Evolutionary conservation across 1,139 yeast species (phyloP).

Genomic region (Magnusiomyces sp.): DNA sequence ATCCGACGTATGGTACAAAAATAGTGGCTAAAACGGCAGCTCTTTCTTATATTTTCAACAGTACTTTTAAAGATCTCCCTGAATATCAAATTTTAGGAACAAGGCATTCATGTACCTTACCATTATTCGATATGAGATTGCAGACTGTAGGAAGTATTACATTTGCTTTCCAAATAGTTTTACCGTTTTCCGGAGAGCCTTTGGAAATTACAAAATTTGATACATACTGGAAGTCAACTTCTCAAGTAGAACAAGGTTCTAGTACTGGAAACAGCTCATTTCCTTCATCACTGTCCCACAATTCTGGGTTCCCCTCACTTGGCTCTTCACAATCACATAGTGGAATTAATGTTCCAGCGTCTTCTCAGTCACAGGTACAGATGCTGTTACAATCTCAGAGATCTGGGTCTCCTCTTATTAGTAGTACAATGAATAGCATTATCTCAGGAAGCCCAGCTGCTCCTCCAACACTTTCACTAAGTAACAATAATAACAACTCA

Average conservation of each 20-base stretch:
- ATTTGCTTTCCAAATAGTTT: slow-evolving; percentile 73
- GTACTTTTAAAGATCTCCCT: slow-evolving; percentile 17
- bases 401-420: slow-evolving; percentile 7
- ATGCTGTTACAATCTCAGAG: slow-evolving; percentile 12
- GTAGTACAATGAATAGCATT: slow-evolving; percentile 5
- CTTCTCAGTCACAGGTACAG: slow-evolving; percentile 13
- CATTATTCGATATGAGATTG: slow-evolving; percentile 73
- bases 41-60: slow-evolving; percentile 44
- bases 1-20: slow-evolving; percentile 91
- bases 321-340: no score
- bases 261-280: no score
- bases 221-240: slow-evolving; percentile 92
- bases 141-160: slow-evolving; percentile 74
- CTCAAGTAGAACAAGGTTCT: slow-evolving; percentile 31
- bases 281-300: no score
- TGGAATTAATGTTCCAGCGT: not conserved
- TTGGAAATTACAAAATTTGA: slow-evolving; percentile 88
- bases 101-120: slow-evolving; percentile 42
- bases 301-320: no score
- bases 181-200: slow-evolving; percentile 81
- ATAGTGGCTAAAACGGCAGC: slow-evolving; percentile 85
- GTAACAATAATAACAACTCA: no score
- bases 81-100: slow-evolving; percentile 26
- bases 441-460: slow-evolving; percentile 3
- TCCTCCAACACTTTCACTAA: not conserved